Evolutionary conservation across 306 rosid species (phyloP), one percentile per base, ranked within the genome.

Genomic region (Pterocarpus macrocarpus): DNA sequence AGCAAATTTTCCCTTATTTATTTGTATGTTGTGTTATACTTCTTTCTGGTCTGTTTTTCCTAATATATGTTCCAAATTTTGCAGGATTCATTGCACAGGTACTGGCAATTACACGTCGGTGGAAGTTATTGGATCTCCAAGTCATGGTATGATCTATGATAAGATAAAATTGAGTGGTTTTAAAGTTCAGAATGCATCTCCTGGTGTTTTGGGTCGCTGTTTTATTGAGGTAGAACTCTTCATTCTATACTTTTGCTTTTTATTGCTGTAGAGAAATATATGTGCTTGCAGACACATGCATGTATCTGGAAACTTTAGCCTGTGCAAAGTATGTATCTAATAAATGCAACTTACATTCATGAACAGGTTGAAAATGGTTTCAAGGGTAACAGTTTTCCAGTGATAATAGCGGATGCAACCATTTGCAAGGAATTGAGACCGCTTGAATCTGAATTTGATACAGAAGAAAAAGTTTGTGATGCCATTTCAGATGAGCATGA

Each of bases 291-390:
- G 28, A 34, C 5, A 28, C 64, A 9, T 56, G 83, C 36, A 44
- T 58, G 50, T 38, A 64, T 64, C 35, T 7, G 38, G 22, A 71
- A 43, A 45, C 52, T 72, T 79, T 53, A 17, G 33, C 36, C 28
- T 62, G 22, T 28, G 33, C 45, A 57, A 62, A 41, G 22, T 49
- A 71, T 78, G 43, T 36, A 55, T 16, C 17, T 53, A 15, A 77
- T 8, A 55, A 50, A 72, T n/a, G 39, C 50, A n/a, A 62, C 73
- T 15, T 56, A 63, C 74, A 17, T 62, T 77, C 34, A 70, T 91
- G 71, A 76, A 65, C 91, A 94, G 97, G 95, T 94, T 82, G 97
- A 94, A 81, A 94, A 94, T 81, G 98, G 98, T 85, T 90, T 89
- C 76, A 89, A 90, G 85, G 96, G 96, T 53, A 85, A 82, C 79